Percentiles rank a stretch among this genome's conserved stretches.
These are phyloP conservation scores for Alopecurus myosuroides DNA, from an alignment of 176 grass and related monocot species.

Conservation along the genomic window DNA sequence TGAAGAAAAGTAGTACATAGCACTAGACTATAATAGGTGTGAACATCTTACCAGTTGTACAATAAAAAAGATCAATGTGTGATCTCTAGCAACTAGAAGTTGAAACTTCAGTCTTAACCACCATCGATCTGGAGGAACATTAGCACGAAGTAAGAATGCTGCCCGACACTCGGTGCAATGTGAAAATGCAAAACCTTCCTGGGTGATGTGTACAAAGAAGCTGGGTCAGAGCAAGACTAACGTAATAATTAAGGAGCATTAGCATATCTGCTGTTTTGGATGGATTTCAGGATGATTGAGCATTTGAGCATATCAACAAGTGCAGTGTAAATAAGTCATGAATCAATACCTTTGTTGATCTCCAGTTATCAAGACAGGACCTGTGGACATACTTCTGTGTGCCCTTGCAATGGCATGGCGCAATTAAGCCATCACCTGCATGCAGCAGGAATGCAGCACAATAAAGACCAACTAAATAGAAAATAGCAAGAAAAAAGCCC, in stretches of 20 bases:
- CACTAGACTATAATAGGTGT: constrained; percentile 12
- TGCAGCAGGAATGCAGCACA: background rate
- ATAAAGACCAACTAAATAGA: constrained; percentile 8
- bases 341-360: constrained; percentile 83
- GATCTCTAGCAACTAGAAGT: constrained; percentile 84
- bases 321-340: background rate
- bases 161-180: constrained; percentile 96
- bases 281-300: background rate
- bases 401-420: constrained; percentile 83
- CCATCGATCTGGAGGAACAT: constrained; percentile 92
- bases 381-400: constrained; percentile 98
- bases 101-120: constrained; percentile 94
- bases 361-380: constrained; percentile 95
- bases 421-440: constrained; percentile 85
- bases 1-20: background rate
- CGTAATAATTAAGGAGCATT: background rate
- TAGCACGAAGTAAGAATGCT: constrained; percentile 78
- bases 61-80: constrained; percentile 88
- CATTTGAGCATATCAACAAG: background rate
- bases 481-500: constrained; percentile 1
- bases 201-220: constrained; percentile 22
- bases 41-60: constrained; percentile 74
- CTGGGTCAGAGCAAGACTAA: constrained; percentile 8
- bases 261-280: background rate
- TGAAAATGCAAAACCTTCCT: constrained; percentile 99